These are phyloP conservation scores for Terfezia boudieri DNA, from an alignment of 495 filamentous ascomycete genomes.

Conservation along the genomic window DNA sequence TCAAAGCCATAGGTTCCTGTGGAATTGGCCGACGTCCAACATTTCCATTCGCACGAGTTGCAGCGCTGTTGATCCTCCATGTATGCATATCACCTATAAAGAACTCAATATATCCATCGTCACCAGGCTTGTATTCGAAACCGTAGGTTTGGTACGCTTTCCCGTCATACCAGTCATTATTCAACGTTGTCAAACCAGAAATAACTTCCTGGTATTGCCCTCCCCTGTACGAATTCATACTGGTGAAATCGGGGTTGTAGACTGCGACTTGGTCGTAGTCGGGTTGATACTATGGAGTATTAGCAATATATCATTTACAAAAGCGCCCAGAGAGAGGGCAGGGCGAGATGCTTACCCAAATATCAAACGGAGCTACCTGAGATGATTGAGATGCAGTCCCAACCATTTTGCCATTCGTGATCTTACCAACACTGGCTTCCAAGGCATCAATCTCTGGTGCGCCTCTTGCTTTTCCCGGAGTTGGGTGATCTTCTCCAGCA, in stretches of 20 bases:
- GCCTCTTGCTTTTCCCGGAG: slow-evolving; percentile 43
- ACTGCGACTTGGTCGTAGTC: slow-evolving; percentile 41
- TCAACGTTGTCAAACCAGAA: slow-evolving; percentile 47
- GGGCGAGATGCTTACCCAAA: slow-evolving; percentile 21
- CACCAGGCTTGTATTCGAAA: slow-evolving; percentile 50
- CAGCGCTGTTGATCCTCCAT: slow-evolving; percentile 42
- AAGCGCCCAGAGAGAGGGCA: no score
- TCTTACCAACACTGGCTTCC: slow-evolving; percentile 38
- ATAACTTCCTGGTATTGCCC: slow-evolving; percentile 52
- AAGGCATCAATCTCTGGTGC: slow-evolving; percentile 60
- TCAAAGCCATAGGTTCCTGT: slow-evolving; percentile 43
- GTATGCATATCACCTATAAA: slow-evolving; percentile 41
- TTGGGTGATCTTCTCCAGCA: slow-evolving; percentile 41
- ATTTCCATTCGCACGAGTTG: slow-evolving; percentile 52
- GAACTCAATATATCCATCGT: slow-evolving; percentile 39
- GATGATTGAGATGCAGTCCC: slow-evolving; percentile 49
- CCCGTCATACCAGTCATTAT: slow-evolving; percentile 58
- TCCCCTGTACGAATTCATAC: slow-evolving; percentile 43
- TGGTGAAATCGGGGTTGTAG: slow-evolving; percentile 34
- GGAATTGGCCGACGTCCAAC: slow-evolving; percentile 47
- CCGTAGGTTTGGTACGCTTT: slow-evolving; percentile 48
- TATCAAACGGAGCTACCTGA: slow-evolving; percentile 54
- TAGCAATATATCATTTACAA: no score
- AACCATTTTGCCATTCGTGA: slow-evolving; percentile 26
- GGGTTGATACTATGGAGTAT: slow-evolving; percentile 32